A percentile compares a stretch with the other conserved stretches of the same genome.
Evolutionary conservation across 2,329 filamentous ascomycete genomes (phyloP).

Genomic region (Albophoma yamanashiensis): DNA sequence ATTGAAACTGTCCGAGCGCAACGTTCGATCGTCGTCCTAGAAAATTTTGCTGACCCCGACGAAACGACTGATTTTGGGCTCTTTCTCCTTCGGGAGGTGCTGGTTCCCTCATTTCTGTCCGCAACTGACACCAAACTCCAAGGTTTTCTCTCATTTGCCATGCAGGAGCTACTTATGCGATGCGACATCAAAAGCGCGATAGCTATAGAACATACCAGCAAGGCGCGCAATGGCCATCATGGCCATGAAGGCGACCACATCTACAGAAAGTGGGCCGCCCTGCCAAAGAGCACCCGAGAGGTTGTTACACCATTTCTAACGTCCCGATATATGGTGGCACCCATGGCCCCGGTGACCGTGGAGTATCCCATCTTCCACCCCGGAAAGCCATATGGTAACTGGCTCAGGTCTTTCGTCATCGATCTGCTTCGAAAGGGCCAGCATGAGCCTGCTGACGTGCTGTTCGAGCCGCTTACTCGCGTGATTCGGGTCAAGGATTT

Average conservation of each 20-base stretch:
- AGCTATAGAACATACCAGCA: slow-evolving; percentile 24
- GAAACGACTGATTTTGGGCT: slow-evolving; percentile 82
- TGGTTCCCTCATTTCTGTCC: slow-evolving; percentile 86
- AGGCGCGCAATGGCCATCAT: slow-evolving; percentile 37
- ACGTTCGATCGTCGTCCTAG: slow-evolving; percentile 72
- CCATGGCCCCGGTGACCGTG: slow-evolving; percentile 43
- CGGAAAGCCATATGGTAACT: slow-evolving; percentile 61
- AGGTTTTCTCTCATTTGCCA: slow-evolving; percentile 84
- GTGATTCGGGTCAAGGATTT: slow-evolving; percentile 80
- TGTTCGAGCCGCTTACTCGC: slow-evolving; percentile 74
- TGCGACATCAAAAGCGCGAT: slow-evolving; percentile 59
- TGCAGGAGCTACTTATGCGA: slow-evolving; percentile 80
- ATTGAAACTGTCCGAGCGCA: slow-evolving; percentile 72
- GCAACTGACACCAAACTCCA: slow-evolving; percentile 80
- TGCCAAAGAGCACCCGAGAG: slow-evolving; percentile 69
- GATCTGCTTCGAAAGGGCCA: slow-evolving; percentile 74
- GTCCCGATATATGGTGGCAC: slow-evolving; percentile 68
- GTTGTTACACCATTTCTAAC: slow-evolving; percentile 80
- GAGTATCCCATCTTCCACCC: slow-evolving; percentile 71
- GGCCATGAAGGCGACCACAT: slow-evolving; percentile 18
- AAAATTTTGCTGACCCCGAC: slow-evolving; percentile 69
- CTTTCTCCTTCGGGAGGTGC: slow-evolving; percentile 73
- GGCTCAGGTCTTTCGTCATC: slow-evolving; percentile 71
- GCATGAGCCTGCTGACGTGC: slow-evolving; percentile 59
- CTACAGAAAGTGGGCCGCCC: slow-evolving; percentile 63